Percentiles rank a stretch among this genome's conserved stretches.
phyloP scores from a whole-genome alignment of 371 early-diverging fungal species.

The Mucor lusitanicus region DNA sequence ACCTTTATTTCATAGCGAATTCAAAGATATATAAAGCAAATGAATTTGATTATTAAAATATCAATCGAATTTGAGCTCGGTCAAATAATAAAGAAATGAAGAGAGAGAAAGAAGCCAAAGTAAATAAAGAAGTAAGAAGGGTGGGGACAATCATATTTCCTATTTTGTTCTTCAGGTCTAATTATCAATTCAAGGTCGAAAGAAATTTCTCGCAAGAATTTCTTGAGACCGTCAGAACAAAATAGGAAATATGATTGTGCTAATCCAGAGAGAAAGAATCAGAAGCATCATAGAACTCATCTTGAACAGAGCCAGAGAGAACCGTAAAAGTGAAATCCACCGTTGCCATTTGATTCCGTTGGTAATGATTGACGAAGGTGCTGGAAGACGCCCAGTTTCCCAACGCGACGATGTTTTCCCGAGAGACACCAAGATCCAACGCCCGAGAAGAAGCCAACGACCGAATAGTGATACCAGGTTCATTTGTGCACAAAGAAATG shows the following conservation, averaged over 20 bases:
- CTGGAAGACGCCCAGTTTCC: background rate
- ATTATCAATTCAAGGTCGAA: background rate
- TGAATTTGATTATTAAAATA: no score
- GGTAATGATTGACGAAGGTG: background rate
- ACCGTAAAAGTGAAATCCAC: slow-evolving; percentile 13
- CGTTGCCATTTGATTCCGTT: background rate
- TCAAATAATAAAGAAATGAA: no score
- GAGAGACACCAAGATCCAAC: background rate
- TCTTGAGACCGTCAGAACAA: no score
- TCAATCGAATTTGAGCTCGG: no score
- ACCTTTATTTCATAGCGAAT: no score
- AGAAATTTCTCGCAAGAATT: no score
- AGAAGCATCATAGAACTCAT: background rate
- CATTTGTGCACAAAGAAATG: background rate
- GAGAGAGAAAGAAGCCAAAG: no score
- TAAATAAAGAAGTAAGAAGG: no score
- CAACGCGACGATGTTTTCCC: background rate
- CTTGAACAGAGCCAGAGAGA: background rate
- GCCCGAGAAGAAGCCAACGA: background rate
- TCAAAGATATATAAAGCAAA: no score
- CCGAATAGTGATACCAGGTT: background rate
- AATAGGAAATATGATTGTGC: slow-evolving; percentile 4
- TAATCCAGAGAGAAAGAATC: slow-evolving; percentile 7
- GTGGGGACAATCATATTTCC: no score
- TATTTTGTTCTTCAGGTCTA: no score